Evolutionary conservation across 1,284 basidiomycete genomes (phyloP).

Genomic region (Xerocomus minutiporus): DNA sequence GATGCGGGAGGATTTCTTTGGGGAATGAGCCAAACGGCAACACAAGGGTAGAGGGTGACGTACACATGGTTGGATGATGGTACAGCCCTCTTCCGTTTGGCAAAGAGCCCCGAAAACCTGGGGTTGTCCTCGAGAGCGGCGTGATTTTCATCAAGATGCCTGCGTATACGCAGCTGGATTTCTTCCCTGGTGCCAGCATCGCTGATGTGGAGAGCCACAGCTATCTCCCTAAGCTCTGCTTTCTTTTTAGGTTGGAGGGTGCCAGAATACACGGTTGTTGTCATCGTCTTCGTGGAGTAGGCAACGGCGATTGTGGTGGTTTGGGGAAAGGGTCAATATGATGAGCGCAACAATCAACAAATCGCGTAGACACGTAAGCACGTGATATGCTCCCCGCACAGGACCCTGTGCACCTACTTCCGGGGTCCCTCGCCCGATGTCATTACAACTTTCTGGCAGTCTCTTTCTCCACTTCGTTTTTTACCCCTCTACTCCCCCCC

Average conservation of each 20-base stretch:
- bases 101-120: slow-evolving; percentile 50
- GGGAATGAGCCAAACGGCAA: slow-evolving; percentile 5
- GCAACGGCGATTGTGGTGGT: slow-evolving; percentile 2
- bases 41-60: background rate
- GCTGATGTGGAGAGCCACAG: slow-evolving; percentile 45
- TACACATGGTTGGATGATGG: slow-evolving; percentile 25
- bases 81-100: slow-evolving; percentile 39
- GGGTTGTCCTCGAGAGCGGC: slow-evolving; percentile 49
- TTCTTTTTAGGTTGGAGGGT: slow-evolving; percentile 57
- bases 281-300: slow-evolving; percentile 20
- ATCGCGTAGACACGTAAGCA: slow-evolving; percentile 26
- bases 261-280: slow-evolving; percentile 38
- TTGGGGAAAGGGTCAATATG: slow-evolving; percentile 10
- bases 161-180: slow-evolving; percentile 52
- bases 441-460: too few relatives aligned
- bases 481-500: too few relatives aligned
- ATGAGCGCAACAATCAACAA: slow-evolving; percentile 27
- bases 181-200: slow-evolving; percentile 59
- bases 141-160: slow-evolving; percentile 51
- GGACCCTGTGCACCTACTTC: slow-evolving; percentile 12
- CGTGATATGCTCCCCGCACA: slow-evolving; percentile 18
- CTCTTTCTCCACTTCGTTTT: too few relatives aligned
- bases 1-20: slow-evolving; percentile 20
- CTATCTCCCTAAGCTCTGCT: slow-evolving; percentile 55
- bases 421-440: background rate